Conservation (phyloP, 2,329 filamentous ascomycete genomes). For the Chaetomiaceae sp. region DNA sequence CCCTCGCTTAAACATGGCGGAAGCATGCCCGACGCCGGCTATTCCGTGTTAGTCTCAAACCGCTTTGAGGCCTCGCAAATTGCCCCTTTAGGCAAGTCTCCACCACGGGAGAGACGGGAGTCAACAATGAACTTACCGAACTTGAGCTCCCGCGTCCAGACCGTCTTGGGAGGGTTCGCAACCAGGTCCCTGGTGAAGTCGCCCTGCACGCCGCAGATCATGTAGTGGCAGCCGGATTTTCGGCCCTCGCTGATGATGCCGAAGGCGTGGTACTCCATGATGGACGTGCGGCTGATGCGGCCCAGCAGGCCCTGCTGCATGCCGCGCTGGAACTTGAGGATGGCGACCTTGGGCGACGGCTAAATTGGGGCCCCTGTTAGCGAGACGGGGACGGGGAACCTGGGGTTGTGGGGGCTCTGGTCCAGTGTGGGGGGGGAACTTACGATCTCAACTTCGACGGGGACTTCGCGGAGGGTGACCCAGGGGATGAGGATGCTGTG, state of each 20-base stretch:
- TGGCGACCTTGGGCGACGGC: conserved; percentile 39
- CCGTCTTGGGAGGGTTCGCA: conserved; percentile 35
- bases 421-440: conserved; percentile 13
- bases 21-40: conserved; percentile 41
- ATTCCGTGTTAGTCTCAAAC: conserved; percentile 16
- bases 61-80: no score
- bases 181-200: conserved; percentile 39
- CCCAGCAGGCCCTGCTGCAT: conserved; percentile 41
- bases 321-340: conserved; percentile 37
- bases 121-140: conserved; percentile 36
- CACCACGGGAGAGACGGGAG: no score
- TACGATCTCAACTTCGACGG: conserved; percentile 38
- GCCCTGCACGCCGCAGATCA: conserved; percentile 41
- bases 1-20: conserved; percentile 40
- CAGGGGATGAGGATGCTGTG: conserved; percentile 37
- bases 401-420: neutral
- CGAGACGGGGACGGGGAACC: neutral
- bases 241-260: conserved; percentile 39
- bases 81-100: neutral
- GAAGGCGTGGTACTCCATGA: conserved; percentile 42
- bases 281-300: conserved; percentile 38
- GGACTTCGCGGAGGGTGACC: conserved; percentile 37
- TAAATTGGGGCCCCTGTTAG: conserved; percentile 24
- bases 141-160: conserved; percentile 40
- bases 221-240: conserved; percentile 36